phyloP scores from a whole-genome alignment of 1,139 yeast genomes.

The Magnusiomyces paraingens region DNA sequence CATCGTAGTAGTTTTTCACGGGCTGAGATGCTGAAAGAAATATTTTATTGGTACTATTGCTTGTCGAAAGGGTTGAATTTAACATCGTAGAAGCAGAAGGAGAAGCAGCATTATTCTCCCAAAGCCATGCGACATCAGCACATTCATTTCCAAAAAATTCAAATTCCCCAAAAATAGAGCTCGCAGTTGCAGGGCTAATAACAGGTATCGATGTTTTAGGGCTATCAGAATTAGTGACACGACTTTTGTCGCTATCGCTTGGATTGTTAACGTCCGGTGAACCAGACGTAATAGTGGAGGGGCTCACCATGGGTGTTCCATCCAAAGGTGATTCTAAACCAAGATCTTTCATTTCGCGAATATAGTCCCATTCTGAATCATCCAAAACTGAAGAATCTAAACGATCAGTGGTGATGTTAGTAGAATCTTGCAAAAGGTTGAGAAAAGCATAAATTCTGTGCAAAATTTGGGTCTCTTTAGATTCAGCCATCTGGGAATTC shows the following conservation, averaged over 20 bases:
- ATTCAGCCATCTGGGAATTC: slow-evolving; percentile 55
- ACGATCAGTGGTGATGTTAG: slow-evolving; percentile 23
- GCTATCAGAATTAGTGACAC: background rate
- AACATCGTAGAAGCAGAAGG: too few species aligned
- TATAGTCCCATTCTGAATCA: slow-evolving; percentile 14
- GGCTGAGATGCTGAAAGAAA: background rate
- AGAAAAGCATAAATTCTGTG: slow-evolving; percentile 75
- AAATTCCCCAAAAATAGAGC: background rate
- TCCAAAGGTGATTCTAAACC: slow-evolving; percentile 9
- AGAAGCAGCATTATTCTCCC: too few species aligned
- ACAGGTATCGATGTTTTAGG: background rate
- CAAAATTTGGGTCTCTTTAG: slow-evolving; percentile 68
- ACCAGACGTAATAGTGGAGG: background rate
- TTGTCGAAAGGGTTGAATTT: too few species aligned
- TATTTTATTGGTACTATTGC: too few species aligned
- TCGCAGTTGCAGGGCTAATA: background rate
- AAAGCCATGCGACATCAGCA: too few species aligned
- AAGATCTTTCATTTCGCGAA: slow-evolving; percentile 13
- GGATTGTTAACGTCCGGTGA: slow-evolving; percentile 13
- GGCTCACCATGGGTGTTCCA: background rate
- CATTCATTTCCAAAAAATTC: too few species aligned
- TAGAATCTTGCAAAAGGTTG: slow-evolving; percentile 62
- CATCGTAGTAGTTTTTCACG: slow-evolving; percentile 26
- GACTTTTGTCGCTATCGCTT: slow-evolving; percentile 8
- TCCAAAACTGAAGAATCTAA: slow-evolving; percentile 15